Conservation (phyloP, 2,329 filamentous ascomycete genomes). For the Paraconiothyrium sp. region DNA sequence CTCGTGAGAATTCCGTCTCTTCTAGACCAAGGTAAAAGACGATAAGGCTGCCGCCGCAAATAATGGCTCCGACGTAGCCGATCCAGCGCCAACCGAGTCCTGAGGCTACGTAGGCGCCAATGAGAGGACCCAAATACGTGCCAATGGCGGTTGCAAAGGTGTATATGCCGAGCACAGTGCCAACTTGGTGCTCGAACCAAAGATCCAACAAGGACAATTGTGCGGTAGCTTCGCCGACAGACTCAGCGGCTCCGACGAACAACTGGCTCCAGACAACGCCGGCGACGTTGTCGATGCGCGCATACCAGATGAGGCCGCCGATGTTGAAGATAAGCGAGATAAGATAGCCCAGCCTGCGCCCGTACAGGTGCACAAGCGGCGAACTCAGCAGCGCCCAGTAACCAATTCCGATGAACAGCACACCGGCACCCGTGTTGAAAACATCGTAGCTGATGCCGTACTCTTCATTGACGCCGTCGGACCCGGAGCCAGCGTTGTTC, state of each 20-base stretch:
- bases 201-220: conserved; percentile 29
- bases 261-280: conserved; percentile 32
- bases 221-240: conserved; percentile 29
- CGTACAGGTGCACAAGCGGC: conserved; percentile 30
- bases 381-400: conserved; percentile 32
- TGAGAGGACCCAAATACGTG: conserved; percentile 27
- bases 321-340: conserved; percentile 31
- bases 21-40: conserved; percentile 29
- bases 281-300: conserved; percentile 25
- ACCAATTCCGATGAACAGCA: conserved; percentile 30
- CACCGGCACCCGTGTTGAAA: conserved; percentile 32
- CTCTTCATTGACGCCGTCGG: conserved; percentile 30
- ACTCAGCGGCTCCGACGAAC: conserved; percentile 32
- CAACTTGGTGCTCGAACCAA: conserved; percentile 32
- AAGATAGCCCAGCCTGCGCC: conserved; percentile 28
- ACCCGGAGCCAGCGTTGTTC: conserved; percentile 31
- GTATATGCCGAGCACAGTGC: conserved; percentile 30
- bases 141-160: conserved; percentile 31
- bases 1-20: conserved; percentile 30
- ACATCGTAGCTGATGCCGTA: conserved; percentile 32
- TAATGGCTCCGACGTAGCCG: conserved; percentile 28
- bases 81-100: conserved; percentile 31
- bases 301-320: conserved; percentile 32
- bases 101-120: conserved; percentile 26
- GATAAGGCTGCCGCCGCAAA: conserved; percentile 25